Percentiles rank a stretch among this genome's conserved stretches.
These are phyloP conservation scores for Stygiomarasmius scandens DNA, from an alignment of 1,284 basidiomycete genomes.

Conservation along the genomic window DNA sequence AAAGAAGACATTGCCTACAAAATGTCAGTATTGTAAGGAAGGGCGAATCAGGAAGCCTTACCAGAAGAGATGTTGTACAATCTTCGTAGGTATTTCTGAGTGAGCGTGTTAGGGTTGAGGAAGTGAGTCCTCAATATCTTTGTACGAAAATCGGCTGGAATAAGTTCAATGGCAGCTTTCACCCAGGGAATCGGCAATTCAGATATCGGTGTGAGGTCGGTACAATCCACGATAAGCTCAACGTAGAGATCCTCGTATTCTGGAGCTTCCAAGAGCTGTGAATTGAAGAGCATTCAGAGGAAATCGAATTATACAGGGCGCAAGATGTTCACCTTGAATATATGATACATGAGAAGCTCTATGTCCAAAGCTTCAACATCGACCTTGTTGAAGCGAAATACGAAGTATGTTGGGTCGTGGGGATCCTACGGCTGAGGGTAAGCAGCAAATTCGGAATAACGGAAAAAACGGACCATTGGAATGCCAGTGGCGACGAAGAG, in stretches of 20 bases:
- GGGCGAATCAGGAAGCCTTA: slow-evolving; percentile 32
- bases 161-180: slow-evolving; percentile 78
- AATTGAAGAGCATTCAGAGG: slow-evolving; percentile 20
- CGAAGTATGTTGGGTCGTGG: slow-evolving; percentile 50
- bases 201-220: slow-evolving; percentile 74
- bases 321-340: slow-evolving; percentile 65
- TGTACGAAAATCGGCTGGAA: slow-evolving; percentile 67
- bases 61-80: slow-evolving; percentile 77
- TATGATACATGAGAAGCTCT: slow-evolving; percentile 82
- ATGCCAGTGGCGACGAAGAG: slow-evolving; percentile 69
- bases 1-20: slow-evolving; percentile 57
- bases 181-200: slow-evolving; percentile 85
- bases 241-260: slow-evolving; percentile 53
- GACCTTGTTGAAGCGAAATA: slow-evolving; percentile 67
- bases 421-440: slow-evolving; percentile 41
- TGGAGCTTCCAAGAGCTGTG: slow-evolving; percentile 26
- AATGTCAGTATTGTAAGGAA: slow-evolving; percentile 10
- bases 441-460: not conserved
- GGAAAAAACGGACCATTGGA: slow-evolving; percentile 43
- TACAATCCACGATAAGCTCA: slow-evolving; percentile 84
- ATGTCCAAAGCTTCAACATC: slow-evolving; percentile 86
- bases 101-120: slow-evolving; percentile 79
- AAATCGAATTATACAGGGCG: not conserved
- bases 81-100: slow-evolving; percentile 74
- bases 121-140: slow-evolving; percentile 67